Evolutionary conservation across 306 rosid genomes (phyloP), one percentile per base, ranked within the genome.

Genomic region (Ziziphus jujuba): DNA sequence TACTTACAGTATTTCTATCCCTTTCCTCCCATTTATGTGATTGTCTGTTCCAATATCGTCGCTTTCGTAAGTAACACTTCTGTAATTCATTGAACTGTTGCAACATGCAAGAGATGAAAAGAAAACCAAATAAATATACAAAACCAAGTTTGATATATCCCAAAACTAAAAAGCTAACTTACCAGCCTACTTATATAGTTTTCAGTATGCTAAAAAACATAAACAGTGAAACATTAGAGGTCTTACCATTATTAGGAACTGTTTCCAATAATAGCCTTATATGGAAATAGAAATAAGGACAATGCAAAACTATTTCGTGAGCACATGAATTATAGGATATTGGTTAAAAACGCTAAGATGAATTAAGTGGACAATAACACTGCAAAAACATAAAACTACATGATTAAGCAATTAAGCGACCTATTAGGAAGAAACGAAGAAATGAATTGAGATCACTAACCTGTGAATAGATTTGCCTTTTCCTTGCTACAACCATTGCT

Each of bases 51-150:
- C 79, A 73, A 71, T 82, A 81, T 4, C 92, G 84, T 50, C 95
- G 84, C 75, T 84, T 92, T 87, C 84, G 90, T 57, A 92, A 79
- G 86, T 92, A 92, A 62, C 95, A 92, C 65, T 92, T 96, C 82
- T 92, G 87, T 56, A 92, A 60, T 65, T 87, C 95, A 64, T 79
- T 87, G 61, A 87, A 87, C 98, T 92, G 81, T 65, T 13, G 50
- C 61, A 62, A 44, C 56, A 78, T 10, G 70, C 34, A 44, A 36
- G 35, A 63, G 23, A 72, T 59, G 67, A 34, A 21, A 47, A 67
- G 33, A 31, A 36, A 64, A 36, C 12, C 20, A 63, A 65, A 51
- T n/a, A 47, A 48, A 36, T 48, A 43, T 28, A 51, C 35, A 56
- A 70, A 58, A 45, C 52, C 43, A 60, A 55, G 16, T 16, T 17